phyloP scores from a whole-genome alignment of 768 basidiomycete genomes.

The Macrocybe gigantea region DNA sequence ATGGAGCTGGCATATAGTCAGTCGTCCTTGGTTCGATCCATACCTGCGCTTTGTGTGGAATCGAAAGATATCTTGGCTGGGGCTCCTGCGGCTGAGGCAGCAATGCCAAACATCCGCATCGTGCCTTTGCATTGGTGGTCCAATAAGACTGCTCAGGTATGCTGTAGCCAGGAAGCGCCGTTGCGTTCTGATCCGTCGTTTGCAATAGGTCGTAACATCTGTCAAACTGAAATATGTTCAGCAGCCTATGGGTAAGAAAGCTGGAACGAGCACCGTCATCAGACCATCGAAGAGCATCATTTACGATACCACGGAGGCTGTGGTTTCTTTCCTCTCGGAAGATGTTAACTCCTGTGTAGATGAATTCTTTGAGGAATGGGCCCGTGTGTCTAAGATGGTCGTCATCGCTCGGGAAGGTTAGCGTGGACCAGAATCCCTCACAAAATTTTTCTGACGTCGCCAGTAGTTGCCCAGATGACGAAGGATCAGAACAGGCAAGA shows the following conservation, averaged over 20 bases:
- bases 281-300: slow-evolving; percentile 85
- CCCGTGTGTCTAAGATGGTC: slow-evolving; percentile 87
- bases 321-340: slow-evolving; percentile 85
- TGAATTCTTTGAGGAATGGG: slow-evolving; percentile 91
- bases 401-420: slow-evolving; percentile 86
- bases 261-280: slow-evolving; percentile 55
- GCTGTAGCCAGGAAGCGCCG: slow-evolving; percentile 9
- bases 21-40: slow-evolving; percentile 68
- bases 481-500: slow-evolving; percentile 66
- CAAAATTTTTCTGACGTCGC: slow-evolving; percentile 1
- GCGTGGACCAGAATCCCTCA: slow-evolving; percentile 1
- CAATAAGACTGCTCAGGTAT: slow-evolving; percentile 59
- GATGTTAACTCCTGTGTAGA: slow-evolving; percentile 86
- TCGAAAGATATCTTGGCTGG: slow-evolving; percentile 77
- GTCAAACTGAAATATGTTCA: slow-evolving; percentile 90
- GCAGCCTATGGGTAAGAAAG: slow-evolving; percentile 74
- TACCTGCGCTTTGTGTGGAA: slow-evolving; percentile 80
- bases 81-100: slow-evolving; percentile 84
- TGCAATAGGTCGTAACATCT: slow-evolving; percentile 69
- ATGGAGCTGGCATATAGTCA: slow-evolving; percentile 53
- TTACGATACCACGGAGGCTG: slow-evolving; percentile 82
- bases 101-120: slow-evolving; percentile 88
- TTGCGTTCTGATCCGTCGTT: slow-evolving; percentile 3
- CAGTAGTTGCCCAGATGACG: slow-evolving; percentile 76
- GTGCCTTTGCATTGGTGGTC: slow-evolving; percentile 93